These are phyloP conservation scores for Naganishia sp. DNA, from an alignment of 1,284 basidiomycete genomes.

Conservation along the genomic window DNA sequence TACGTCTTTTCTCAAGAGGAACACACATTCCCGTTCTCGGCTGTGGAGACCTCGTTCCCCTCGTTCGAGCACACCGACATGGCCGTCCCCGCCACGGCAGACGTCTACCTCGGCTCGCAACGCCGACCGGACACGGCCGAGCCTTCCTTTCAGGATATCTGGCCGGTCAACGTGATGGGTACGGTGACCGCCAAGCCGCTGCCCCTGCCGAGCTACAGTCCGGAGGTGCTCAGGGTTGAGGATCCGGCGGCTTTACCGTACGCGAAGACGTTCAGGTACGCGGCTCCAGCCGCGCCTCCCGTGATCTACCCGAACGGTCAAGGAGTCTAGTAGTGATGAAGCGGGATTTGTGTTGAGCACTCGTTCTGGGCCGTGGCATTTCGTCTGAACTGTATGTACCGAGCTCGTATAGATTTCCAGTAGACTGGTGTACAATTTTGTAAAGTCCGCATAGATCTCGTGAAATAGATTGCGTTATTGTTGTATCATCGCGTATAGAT, in stretches of 20 bases:
- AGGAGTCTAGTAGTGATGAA: neutral
- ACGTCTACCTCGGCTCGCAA: conserved; percentile 1
- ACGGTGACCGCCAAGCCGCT: neutral
- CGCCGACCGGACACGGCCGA: neutral
- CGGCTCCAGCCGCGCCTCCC: neutral
- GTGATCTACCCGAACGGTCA: neutral
- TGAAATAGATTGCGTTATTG: too few species aligned
- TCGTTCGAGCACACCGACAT: conserved; percentile 16
- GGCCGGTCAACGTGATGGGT: conserved; percentile 20
- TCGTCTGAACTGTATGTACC: too few species aligned
- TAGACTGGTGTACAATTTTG: too few species aligned
- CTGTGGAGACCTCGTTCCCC: conserved; percentile 5
- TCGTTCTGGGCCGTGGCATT: neutral
- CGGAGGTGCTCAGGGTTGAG: neutral
- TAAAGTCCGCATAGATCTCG: too few species aligned
- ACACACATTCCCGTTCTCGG: conserved; percentile 15
- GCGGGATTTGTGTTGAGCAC: neutral
- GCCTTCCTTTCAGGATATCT: conserved; percentile 12
- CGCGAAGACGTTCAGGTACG: conserved; percentile 4
- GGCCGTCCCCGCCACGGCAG: conserved; percentile 6
- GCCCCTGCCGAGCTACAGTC: conserved; percentile 8
- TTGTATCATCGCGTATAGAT: too few species aligned
- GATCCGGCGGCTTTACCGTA: neutral
- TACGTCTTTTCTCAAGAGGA: conserved; percentile 13
- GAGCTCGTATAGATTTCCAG: too few species aligned